A percentile compares a stretch with the other conserved stretches of the same genome.
phyloP scores from a whole-genome alignment of 352 stramenopile genomes.

The Globisporangium alternatum region DNA sequence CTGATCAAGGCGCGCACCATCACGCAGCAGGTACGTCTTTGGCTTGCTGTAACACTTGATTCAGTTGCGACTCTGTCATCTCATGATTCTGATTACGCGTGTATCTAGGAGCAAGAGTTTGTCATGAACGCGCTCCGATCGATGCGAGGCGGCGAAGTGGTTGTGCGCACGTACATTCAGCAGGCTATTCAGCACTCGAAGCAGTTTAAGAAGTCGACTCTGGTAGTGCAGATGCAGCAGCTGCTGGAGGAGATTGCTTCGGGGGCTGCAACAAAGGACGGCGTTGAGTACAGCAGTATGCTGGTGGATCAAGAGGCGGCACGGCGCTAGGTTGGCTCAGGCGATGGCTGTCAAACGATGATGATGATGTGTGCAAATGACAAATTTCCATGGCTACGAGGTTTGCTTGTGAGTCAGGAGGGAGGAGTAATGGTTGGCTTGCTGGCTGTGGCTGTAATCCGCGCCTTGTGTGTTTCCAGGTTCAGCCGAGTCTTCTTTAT shows the following conservation, averaged over 20 bases:
- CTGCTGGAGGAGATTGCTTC: slow-evolving; percentile 48
- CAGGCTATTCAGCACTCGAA: slow-evolving; percentile 59
- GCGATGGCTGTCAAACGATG: neutral
- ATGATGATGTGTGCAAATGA: slow-evolving; percentile 9
- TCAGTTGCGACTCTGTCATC: neutral
- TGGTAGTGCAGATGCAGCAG: slow-evolving; percentile 48
- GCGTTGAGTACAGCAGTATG: neutral
- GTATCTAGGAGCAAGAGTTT: slow-evolving; percentile 69
- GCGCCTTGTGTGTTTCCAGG: neutral
- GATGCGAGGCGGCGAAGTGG: slow-evolving; percentile 67
- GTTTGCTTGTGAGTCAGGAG: neutral
- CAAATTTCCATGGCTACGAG: neutral
- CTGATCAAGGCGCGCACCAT: slow-evolving; percentile 72
- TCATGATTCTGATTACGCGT: slow-evolving; percentile 7
- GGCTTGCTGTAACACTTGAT: neutral
- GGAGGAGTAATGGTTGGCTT: neutral
- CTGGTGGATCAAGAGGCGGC: slow-evolving; percentile 4
- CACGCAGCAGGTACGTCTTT: slow-evolving; percentile 54
- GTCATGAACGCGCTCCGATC: slow-evolving; percentile 59
- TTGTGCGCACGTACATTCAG: slow-evolving; percentile 67
- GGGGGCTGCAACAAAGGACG: slow-evolving; percentile 43
- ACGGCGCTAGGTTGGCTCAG: neutral
- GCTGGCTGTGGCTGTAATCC: neutral
- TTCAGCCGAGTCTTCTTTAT: neutral
- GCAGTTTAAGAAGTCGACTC: slow-evolving; percentile 64